Evolutionary conservation across 2,329 filamentous ascomycete species (phyloP).

Genomic region (Metarhizium guizhouense): DNA sequence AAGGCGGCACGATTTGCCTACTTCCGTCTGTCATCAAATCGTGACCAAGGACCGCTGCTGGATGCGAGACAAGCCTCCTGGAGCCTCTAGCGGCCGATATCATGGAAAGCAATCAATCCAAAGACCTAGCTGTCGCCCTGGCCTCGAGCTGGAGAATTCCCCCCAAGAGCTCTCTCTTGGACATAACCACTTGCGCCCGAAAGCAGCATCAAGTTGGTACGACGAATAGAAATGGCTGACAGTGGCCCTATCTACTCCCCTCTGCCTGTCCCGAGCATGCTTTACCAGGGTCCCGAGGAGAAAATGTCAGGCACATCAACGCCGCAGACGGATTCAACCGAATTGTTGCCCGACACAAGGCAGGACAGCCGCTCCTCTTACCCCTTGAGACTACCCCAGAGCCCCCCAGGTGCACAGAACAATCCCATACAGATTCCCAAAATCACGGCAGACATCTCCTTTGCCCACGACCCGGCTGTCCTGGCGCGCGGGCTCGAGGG

Average conservation of each 20-base stretch:
- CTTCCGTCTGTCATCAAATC: too few relatives aligned
- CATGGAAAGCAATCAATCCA: background rate
- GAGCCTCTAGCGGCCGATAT: too few relatives aligned
- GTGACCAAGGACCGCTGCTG: too few relatives aligned
- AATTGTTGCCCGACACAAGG: background rate
- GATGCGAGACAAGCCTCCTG: too few relatives aligned
- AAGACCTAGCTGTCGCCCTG: background rate
- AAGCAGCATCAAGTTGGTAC: background rate
- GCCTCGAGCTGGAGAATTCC: background rate
- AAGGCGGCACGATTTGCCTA: too few relatives aligned
- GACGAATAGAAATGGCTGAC: background rate
- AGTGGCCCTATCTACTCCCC: background rate
- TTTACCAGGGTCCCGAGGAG: background rate
- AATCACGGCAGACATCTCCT: conserved; percentile 28
- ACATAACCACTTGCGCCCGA: background rate
- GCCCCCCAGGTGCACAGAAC: conserved; percentile 3
- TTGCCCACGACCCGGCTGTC: conserved; percentile 20
- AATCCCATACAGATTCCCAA: conserved; percentile 23
- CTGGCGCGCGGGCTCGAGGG: conserved; percentile 35
- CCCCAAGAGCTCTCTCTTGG: background rate
- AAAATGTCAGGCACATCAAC: conserved; percentile 17
- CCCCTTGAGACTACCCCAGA: background rate
- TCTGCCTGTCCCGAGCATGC: background rate
- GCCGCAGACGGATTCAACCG: conserved; percentile 4
- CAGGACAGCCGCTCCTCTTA: background rate